Evolutionary conservation across 495 filamentous ascomycete species (phyloP), one percentile per base, ranked within the genome.

Genomic region (Xeromyces bisporus): DNA sequence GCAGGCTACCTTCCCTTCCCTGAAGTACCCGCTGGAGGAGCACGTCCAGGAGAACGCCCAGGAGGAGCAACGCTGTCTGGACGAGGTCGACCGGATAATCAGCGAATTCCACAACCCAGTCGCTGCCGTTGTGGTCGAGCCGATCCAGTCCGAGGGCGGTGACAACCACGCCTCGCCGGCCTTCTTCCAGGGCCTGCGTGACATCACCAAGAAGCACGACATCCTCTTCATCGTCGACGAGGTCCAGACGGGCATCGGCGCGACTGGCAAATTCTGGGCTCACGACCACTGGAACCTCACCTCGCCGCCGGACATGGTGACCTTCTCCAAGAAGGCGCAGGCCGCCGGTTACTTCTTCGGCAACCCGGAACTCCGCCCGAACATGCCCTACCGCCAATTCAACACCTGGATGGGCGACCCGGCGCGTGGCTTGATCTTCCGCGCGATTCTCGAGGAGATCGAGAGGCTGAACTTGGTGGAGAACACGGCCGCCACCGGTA

Each of bases 391-490:
- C 69, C 75, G 89, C 30, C 89, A 97, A 59, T 97, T 96, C 64
- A 97, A 97, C 62, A 97, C 91, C 36, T 97, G 89, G 89, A 94
- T 97, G 86, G 89, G 89, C 51, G 89, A 97, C 60, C 89, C 89
- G 17, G 74, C 80, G 7, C 74, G 83, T 29, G 85, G 83, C 6
- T 61, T 96, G 36, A 68, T 96, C 36, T 97, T 94, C 74, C 71
- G 79, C 34, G 83, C 78, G 41, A 94, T 97, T 56, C 73, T 93
- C 48, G 54, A 80, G 24, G 86, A 96, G 60, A 80, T 97, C 31
- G 73, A 92, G 59, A 64, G 73, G 25, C 61, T 82, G 11, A 67
- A 76, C 34, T 66, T 97, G 7, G 84, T 97, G 17, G 57, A 68
- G 47, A 71, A 91, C 52, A 93, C 89, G 29, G 77, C 78, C 7